Base-by-base conservation (phyloP, 2,329 filamentous ascomycete species). In the Colletotrichum higginsianum region DNA sequence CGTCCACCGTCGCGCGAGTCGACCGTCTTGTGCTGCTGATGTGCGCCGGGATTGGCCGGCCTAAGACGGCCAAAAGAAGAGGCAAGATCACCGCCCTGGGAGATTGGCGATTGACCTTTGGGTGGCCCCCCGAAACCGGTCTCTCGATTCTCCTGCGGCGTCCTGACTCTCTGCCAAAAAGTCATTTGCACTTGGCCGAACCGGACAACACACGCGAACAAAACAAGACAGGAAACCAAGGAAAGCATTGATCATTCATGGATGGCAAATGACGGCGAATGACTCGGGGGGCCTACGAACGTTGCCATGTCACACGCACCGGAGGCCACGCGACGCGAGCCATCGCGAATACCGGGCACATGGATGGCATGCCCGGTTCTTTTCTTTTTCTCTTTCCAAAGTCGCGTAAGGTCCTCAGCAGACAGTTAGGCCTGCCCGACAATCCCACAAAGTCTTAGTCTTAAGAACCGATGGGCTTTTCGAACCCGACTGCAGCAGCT, bases 261-360 rank as follows among this genome's bases (percentile, higher is more conserved):
- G 53, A 47, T 64, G 62, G 55, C 46, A 53, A 30, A 35, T n/a
- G 47, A 63, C 57, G 50, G n/a, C 68, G 26, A 71, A 57, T 71
- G 68, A 71, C 68, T 71, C 68, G 53, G 53, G 64, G 23, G 40
- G 26, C 26, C 52, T 40, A 40, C 52, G 11, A 58, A 47, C 58
- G 52, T 26, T 61, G 30, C 21, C 26, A 53, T 21, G 40, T 71
- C 65, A 68, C 47, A 40, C 66, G 68, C 40, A 52, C 23, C 11
- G 15, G 15, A 49, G 26, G 21, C 47, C 68, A 60, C 58, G 30
- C 57, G 65, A 49, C 21, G 47, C 23, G 35, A n/a, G 35, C 13
- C 26, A 47, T 44, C 26, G n/a, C 55, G 13, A 13, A 11, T 38
- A 18, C 64, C 35, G n/a, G 50, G 26, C 15, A 53, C 15, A 38